These are phyloP conservation scores for Stephanodiscus minutulus DNA, from an alignment of 108 stramenopile genomes.

Conservation along the genomic window DNA sequence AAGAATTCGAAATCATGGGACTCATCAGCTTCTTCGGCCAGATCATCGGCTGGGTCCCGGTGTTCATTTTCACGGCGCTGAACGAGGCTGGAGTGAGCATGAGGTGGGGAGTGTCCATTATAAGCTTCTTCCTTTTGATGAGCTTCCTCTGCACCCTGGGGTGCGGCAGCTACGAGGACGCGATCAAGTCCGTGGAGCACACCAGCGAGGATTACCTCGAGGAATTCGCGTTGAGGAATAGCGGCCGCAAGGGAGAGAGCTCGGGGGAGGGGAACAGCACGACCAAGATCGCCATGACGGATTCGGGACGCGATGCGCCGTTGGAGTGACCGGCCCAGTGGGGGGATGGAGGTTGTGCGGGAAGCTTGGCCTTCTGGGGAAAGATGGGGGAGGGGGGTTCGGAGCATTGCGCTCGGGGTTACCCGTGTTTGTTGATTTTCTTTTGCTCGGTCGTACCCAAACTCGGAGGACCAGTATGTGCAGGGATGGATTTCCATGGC, in stretches of 20 bases:
- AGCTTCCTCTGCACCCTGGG: conserved; percentile 29
- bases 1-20: conserved; percentile 69
- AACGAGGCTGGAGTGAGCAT: conserved; percentile 69
- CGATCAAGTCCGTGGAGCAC: conserved; percentile 32
- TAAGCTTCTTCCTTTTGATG: conserved; percentile 36
- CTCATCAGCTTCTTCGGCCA: conserved; percentile 55
- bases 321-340: not conserved
- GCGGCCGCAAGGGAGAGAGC: conserved; percentile 5
- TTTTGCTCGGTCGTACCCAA: too few species aligned
- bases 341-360: too few species aligned
- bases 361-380: too few species aligned
- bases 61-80: conserved; percentile 70
- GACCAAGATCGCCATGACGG: not conserved
- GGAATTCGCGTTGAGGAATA: conserved; percentile 19
- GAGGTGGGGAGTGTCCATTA: conserved; percentile 41
- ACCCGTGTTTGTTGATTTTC: too few species aligned
- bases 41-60: conserved; percentile 70
- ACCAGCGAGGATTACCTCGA: conserved; percentile 37
- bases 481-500: too few species aligned
- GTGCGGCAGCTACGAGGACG: conserved; percentile 37
- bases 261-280: not conserved
- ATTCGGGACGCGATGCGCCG: not conserved
- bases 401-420: too few species aligned
- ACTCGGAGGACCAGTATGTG: too few species aligned
- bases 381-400: too few species aligned